Evolutionary conservation across 305 asterid genomes (phyloP).

Genomic region (Euphrasia arctica): DNA sequence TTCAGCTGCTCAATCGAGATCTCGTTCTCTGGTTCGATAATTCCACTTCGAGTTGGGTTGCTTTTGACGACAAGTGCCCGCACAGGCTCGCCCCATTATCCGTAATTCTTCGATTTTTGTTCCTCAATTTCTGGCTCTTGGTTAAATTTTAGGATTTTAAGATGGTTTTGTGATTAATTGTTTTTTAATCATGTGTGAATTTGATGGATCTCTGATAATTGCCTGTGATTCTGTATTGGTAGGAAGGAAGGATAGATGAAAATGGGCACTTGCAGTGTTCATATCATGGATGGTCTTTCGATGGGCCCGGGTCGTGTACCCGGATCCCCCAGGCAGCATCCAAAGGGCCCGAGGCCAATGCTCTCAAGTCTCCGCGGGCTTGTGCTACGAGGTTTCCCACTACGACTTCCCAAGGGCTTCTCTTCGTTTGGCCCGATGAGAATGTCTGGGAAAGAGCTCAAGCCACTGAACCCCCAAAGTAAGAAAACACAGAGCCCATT

Average conservation of each 20-base stretch:
- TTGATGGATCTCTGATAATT: constrained; percentile 18
- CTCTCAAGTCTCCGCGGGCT: constrained; percentile 78
- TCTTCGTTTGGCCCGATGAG: constrained; percentile 98
- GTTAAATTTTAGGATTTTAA: background rate
- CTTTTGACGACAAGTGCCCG: constrained; percentile 94
- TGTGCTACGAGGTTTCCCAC: constrained; percentile 87
- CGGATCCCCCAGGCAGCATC: constrained; percentile 91
- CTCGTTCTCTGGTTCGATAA: constrained; percentile 90
- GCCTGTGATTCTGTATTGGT: constrained; percentile 22
- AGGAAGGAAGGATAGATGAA: constrained; percentile 99
- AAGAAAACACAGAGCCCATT: constrained; percentile 16
- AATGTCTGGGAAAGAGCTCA: constrained; percentile 92
- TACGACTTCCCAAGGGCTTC: constrained; percentile 94
- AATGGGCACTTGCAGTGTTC: constrained; percentile 99
- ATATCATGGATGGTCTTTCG: constrained; percentile 97
- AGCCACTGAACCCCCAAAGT: constrained; percentile 78
- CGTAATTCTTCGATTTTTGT: constrained; percentile 33
- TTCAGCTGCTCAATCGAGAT: constrained; percentile 90
- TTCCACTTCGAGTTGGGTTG: constrained; percentile 77
- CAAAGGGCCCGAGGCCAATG: constrained; percentile 88
- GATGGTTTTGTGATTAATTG: too few species aligned
- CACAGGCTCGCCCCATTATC: constrained; percentile 98
- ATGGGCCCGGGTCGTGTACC: constrained; percentile 93
- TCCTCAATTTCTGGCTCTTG: background rate
- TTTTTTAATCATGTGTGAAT: background rate